A percentile compares a stretch with the other conserved stretches of the same genome.
phyloP scores from a whole-genome alignment of 331 rosid genomes.

The Quercus tomentella region DNA sequence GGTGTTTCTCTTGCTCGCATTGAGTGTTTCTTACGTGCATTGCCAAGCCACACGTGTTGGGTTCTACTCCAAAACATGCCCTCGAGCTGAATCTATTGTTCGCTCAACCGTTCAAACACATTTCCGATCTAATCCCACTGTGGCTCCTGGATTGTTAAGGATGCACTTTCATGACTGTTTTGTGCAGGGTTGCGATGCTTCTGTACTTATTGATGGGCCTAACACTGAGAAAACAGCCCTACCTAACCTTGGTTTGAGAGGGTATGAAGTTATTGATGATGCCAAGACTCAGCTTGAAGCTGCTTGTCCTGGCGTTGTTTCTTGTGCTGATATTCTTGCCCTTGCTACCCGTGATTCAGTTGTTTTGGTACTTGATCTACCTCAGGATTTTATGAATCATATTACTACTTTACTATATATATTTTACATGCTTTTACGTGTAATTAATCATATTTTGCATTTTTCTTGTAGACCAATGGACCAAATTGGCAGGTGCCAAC shows the following conservation, averaged over 20 bases:
- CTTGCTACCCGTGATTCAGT: conserved; percentile 66
- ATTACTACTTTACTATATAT: too few relatives aligned
- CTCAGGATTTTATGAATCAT: too few relatives aligned
- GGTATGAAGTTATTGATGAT: conserved; percentile 51
- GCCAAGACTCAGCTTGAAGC: conserved; percentile 54
- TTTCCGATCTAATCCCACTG: conserved; percentile 30
- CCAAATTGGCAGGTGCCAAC: too few relatives aligned
- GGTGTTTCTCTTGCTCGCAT: conserved; percentile 21
- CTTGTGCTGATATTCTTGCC: conserved; percentile 62
- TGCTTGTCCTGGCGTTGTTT: conserved; percentile 62
- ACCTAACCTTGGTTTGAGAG: conserved; percentile 33
- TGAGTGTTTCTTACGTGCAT: conserved; percentile 26
- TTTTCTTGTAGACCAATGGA: too few relatives aligned
- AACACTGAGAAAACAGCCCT: conserved; percentile 33
- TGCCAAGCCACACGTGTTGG: conserved; percentile 54
- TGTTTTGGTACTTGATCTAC: conserved; percentile 14
- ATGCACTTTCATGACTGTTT: conserved; percentile 89
- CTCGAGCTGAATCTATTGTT: conserved; percentile 66
- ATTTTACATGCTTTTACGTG: too few relatives aligned
- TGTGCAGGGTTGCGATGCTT: conserved; percentile 76
- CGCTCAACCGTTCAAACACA: conserved; percentile 44
- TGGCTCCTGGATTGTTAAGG: conserved; percentile 71
- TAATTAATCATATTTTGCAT: too few relatives aligned
- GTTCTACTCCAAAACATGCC: conserved; percentile 53
- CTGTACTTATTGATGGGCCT: conserved; percentile 57